phyloP scores from a whole-genome alignment of 331 rosid species.

The Cydonia oblonga region DNA sequence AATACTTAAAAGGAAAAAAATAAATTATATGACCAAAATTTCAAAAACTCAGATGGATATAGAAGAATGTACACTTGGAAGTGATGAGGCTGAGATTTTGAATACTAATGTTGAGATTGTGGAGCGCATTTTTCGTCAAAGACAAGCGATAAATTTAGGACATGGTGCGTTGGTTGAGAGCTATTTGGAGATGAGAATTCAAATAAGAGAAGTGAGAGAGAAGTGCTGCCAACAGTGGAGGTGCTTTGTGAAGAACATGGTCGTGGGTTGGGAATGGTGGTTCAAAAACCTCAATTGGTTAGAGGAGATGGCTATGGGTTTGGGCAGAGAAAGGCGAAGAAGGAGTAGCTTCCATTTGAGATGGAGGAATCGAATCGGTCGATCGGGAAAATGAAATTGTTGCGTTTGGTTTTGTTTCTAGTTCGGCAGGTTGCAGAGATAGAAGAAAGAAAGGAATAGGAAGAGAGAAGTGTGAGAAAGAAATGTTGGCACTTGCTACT shows the following conservation, averaged over 20 bases:
- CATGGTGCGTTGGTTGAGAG: conserved; percentile 30
- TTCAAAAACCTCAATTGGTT: conserved; percentile 39
- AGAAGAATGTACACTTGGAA: conserved; percentile 19
- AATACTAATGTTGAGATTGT: conserved; percentile 24
- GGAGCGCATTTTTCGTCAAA: conserved; percentile 23
- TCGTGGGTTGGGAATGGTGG: conserved; percentile 32
- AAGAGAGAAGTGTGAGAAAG: no score
- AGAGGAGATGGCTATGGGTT: not conserved
- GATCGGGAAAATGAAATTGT: no score
- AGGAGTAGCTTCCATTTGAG: no score
- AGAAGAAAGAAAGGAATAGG: no score
- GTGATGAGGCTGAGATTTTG: conserved; percentile 46
- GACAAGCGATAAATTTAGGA: conserved; percentile 57
- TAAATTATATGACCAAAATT: not conserved
- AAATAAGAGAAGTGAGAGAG: conserved; percentile 27
- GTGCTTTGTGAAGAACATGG: conserved; percentile 23
- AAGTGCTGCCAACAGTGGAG: conserved; percentile 27
- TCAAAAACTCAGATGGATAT: not conserved
- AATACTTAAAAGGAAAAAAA: not conserved
- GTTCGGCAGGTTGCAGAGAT: no score
- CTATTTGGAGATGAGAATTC: conserved; percentile 13
- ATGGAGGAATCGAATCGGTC: no score
- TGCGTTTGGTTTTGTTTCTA: no score
- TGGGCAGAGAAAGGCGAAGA: no score
- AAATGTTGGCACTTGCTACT: no score